A percentile compares a stretch with the other conserved stretches of the same genome.
Conservation (phyloP, 495 filamentous ascomycete genomes). For the Aspergillus indologenus region DNA sequence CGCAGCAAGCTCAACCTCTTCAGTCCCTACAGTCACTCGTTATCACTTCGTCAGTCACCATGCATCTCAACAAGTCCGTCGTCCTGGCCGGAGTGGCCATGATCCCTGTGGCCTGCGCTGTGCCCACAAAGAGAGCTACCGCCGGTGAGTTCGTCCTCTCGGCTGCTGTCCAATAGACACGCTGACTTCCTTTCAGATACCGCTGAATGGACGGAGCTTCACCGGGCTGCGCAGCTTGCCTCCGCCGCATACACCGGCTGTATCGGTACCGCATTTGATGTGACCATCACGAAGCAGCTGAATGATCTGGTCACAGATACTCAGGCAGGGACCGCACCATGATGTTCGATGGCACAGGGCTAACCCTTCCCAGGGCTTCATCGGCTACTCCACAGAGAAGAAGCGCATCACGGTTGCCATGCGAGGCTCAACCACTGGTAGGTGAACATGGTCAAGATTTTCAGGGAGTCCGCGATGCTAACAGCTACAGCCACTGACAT, state of each 20-base stretch:
- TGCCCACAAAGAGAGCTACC: background rate
- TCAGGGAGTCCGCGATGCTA: background rate
- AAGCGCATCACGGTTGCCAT: conserved; percentile 33
- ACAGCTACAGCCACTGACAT: conserved; percentile 24
- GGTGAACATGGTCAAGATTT: background rate
- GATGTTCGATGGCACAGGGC: background rate
- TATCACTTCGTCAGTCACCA: background rate
- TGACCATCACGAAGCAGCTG: conserved; percentile 33
- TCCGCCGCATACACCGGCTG: conserved; percentile 35
- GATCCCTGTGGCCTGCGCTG: background rate
- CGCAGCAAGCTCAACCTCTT: background rate
- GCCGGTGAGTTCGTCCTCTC: background rate
- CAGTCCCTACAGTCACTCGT: background rate
- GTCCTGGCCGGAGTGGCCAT: background rate
- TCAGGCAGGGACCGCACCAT: conserved; percentile 16
- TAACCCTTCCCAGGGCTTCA: conserved; percentile 21
- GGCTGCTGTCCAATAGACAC: background rate
- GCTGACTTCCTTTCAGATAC: conserved; percentile 17
- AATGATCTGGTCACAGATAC: conserved; percentile 26
- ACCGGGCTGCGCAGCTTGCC: conserved; percentile 32
- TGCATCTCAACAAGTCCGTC: background rate
- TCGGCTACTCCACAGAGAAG: conserved; percentile 28
- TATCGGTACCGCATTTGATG: conserved; percentile 28
- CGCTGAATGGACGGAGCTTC: conserved; percentile 21
- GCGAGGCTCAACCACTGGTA: conserved; percentile 32